Base-by-base conservation (phyloP, 2,329 filamentous ascomycete genomes). In the Arthrinium phaeospermum region DNA sequence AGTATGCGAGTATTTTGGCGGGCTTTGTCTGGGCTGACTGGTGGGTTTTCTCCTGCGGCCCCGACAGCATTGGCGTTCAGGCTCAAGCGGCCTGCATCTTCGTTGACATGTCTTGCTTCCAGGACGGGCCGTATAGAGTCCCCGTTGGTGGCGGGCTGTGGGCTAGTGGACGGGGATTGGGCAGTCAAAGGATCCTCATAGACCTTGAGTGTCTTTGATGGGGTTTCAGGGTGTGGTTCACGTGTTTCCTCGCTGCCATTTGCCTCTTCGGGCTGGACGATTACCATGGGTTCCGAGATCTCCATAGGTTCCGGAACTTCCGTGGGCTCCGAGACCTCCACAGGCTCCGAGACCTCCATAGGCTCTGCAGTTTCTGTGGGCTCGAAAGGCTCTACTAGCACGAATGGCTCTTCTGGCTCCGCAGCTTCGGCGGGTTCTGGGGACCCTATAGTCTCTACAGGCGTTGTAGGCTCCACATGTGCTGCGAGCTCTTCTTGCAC, bases 1-100 rank as follows among this genome's bases (percentile, higher is more conserved):
- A 96, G 86, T 34, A 95, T 85, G 64, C 91, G 89, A 10, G 84
- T 82, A 76, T 87, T 90, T 75, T 91, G 89, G 68, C 86, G 87
- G 5, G 83, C 78, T 77, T 89, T 90, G 13, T 91, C 90, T 0
- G 86, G 84, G 0, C 71, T 75, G 47, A 73, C 75, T 61, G 72
- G 71, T 30, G 70, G 19, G 30, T 41, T 34, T 19, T 64, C 57
- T 34, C 57, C 57, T 41, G n/a, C 34, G 22, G 19, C 4, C 16
- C 74, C 74, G 69, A 76, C 76, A 19, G 74, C 69, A 7, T 74
- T 75, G 44, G 74, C 71, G 8, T 75, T 69, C 12, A 78, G 79
- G 27, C 77, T 72, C 7, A 83, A 74, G 53, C 79, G 81, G 3
- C 80, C 82, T 1, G 83, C 81, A 72, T 88, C 89, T 75, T 91